Evolutionary conservation across 2,329 filamentous ascomycete species (phyloP).

Genomic region (Metarhizium anisopliae): DNA sequence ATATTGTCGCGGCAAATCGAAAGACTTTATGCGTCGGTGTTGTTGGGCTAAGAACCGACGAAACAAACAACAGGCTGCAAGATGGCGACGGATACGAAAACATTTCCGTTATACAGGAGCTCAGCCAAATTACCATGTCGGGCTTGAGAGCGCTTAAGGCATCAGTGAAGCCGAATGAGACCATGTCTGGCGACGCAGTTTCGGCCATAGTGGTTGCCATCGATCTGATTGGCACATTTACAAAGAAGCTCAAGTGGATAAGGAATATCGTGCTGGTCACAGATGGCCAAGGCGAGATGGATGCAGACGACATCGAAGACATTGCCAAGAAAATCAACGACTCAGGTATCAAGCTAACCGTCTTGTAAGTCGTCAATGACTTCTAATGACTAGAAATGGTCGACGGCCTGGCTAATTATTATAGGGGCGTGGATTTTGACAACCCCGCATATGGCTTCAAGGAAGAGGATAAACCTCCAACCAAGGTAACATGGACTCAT

Average conservation of each 20-base stretch:
- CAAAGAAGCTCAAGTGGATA: slow-evolving; percentile 73
- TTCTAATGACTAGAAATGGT: no score
- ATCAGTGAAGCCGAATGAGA: slow-evolving; percentile 57
- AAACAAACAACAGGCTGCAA: slow-evolving; percentile 59
- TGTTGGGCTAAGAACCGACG: slow-evolving; percentile 73
- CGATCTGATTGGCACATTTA: slow-evolving; percentile 73
- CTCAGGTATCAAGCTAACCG: slow-evolving; percentile 64
- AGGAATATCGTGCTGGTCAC: slow-evolving; percentile 79
- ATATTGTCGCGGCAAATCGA: slow-evolving; percentile 58
- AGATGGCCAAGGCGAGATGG: slow-evolving; percentile 66
- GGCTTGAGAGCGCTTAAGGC: slow-evolving; percentile 57
- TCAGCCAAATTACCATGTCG: slow-evolving; percentile 52
- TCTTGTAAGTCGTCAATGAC: slow-evolving; percentile 52
- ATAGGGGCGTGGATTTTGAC: slow-evolving; percentile 85
- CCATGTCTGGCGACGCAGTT: slow-evolving; percentile 68
- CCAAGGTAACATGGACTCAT: slow-evolving; percentile 47
- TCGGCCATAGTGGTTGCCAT: slow-evolving; percentile 82
- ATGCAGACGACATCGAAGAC: slow-evolving; percentile 58
- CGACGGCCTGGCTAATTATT: not conserved
- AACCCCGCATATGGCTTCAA: slow-evolving; percentile 83
- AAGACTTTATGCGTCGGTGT: slow-evolving; percentile 68
- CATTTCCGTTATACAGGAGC: slow-evolving; percentile 69
- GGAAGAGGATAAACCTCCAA: slow-evolving; percentile 70
- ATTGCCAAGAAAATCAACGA: slow-evolving; percentile 69
- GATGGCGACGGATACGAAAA: slow-evolving; percentile 69